These are phyloP conservation scores for Diaporthe sp. DNA, from an alignment of 2,329 filamentous ascomycete species.

Conservation along the genomic window DNA sequence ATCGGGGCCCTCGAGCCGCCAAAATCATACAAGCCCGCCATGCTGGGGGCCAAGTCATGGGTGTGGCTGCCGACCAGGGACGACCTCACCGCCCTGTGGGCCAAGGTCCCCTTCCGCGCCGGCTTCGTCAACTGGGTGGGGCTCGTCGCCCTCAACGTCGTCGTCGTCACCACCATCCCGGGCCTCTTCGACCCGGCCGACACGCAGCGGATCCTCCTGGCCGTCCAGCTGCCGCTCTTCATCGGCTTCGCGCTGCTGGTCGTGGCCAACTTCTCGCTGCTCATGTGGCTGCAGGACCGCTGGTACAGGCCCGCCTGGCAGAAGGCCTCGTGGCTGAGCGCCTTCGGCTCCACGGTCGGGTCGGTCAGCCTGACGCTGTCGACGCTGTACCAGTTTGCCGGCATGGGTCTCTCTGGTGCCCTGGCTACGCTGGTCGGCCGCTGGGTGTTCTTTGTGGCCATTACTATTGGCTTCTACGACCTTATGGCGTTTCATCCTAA, in stretches of 20 bases:
- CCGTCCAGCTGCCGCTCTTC: constrained; percentile 11
- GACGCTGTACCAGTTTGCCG: constrained; percentile 25
- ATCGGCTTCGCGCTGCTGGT: constrained; percentile 21
- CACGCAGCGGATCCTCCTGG: neutral
- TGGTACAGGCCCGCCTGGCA: constrained; percentile 27
- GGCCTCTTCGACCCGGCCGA: constrained; percentile 17
- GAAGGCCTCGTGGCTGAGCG: constrained; percentile 21
- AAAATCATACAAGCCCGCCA: constrained; percentile 13
- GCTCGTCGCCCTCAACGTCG: constrained; percentile 19
- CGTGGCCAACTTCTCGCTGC: constrained; percentile 3
- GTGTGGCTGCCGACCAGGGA: constrained; percentile 9
- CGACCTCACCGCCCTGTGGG: constrained; percentile 20
- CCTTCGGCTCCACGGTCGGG: constrained; percentile 6
- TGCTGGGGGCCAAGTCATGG: constrained; percentile 13
- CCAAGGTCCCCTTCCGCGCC: constrained; percentile 23
- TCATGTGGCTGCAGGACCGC: constrained; percentile 25
- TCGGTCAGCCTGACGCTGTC: constrained; percentile 23
- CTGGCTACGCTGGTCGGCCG: constrained; percentile 16
- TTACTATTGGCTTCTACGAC: constrained; percentile 16
- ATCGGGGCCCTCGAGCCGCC: constrained; percentile 27
- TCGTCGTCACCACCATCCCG: constrained; percentile 9
- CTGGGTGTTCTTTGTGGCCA: constrained; percentile 27
- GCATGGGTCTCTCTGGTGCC: neutral
- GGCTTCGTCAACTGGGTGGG: constrained; percentile 24
- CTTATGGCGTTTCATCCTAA: constrained; percentile 32